A percentile compares a stretch with the other conserved stretches of the same genome.
Conservation (phyloP, 441 rosid genomes). For the Theobroma grandiflorum region DNA sequence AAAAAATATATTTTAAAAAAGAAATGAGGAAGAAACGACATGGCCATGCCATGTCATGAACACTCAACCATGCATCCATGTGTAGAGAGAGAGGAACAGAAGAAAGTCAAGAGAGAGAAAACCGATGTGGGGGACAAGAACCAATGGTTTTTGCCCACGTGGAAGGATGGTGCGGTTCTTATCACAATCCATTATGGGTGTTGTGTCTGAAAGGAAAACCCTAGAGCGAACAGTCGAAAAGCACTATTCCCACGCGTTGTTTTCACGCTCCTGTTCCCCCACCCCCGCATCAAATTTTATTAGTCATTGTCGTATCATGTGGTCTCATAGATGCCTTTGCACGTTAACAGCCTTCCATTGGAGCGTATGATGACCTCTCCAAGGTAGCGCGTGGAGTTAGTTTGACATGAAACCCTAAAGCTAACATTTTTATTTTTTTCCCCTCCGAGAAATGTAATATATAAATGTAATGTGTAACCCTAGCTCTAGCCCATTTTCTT, state of each 20-base stretch:
- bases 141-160: slow-evolving; percentile 46
- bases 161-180: slow-evolving; percentile 27
- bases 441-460: neutral
- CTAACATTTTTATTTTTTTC: neutral
- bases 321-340: slow-evolving; percentile 52
- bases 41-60: slow-evolving; percentile 44
- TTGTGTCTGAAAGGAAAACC: slow-evolving; percentile 6
- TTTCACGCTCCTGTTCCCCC: slow-evolving; percentile 39
- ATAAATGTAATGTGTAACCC: slow-evolving; percentile 41
- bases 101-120: slow-evolving; percentile 23
- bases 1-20: neutral
- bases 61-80: neutral
- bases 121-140: neutral
- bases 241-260: slow-evolving; percentile 42
- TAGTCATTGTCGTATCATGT: slow-evolving; percentile 31
- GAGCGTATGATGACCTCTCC: slow-evolving; percentile 20
- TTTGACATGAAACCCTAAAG: slow-evolving; percentile 51
- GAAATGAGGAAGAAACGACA: neutral
- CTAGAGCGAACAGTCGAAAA: slow-evolving; percentile 27
- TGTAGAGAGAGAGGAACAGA: slow-evolving; percentile 26
- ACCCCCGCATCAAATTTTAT: neutral
- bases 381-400: slow-evolving; percentile 33
- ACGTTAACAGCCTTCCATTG: slow-evolving; percentile 41
- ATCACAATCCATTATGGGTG: slow-evolving; percentile 23
- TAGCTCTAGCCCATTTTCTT: slow-evolving; percentile 32